Conservation (phyloP, 495 filamentous ascomycete species). For the Penicillium paxilli region DNA sequence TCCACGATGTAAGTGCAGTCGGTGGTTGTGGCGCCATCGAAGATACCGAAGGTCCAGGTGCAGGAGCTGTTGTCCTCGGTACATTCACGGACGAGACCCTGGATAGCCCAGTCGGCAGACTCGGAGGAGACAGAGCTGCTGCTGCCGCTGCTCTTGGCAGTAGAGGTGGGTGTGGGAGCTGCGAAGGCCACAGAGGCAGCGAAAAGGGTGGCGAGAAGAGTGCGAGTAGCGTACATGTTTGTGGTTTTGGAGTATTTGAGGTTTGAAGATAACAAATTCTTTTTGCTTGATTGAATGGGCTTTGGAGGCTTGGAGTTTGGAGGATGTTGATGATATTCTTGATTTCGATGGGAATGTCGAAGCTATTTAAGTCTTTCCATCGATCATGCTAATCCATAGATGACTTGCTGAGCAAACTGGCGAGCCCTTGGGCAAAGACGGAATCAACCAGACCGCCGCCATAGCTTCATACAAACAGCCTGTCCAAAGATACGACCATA, state of each 20-base stretch:
- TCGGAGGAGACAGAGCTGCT: neutral
- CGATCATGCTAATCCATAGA: no score
- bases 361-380: neutral
- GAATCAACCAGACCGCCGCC: neutral
- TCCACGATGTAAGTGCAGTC: conserved; percentile 3
- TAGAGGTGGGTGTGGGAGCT: neutral
- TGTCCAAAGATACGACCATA: neutral
- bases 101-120: neutral
- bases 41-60: conserved; percentile 4
- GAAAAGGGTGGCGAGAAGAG: neutral
- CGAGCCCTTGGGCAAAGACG: neutral
- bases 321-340: neutral
- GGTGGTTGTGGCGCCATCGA: neutral
- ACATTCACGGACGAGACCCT: neutral
- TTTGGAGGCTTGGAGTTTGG: neutral
- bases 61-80: neutral
- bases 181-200: neutral
- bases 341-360: neutral
- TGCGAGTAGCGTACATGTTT: neutral
- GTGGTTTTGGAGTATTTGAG: neutral
- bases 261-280: no score
- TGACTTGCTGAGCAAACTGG: no score
- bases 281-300: no score
- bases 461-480: neutral
- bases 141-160: neutral